Evolutionary conservation across 1,139 yeast species (phyloP), one percentile per base, ranked within the genome.

Genomic region (Yamadazyma friedrichii): DNA sequence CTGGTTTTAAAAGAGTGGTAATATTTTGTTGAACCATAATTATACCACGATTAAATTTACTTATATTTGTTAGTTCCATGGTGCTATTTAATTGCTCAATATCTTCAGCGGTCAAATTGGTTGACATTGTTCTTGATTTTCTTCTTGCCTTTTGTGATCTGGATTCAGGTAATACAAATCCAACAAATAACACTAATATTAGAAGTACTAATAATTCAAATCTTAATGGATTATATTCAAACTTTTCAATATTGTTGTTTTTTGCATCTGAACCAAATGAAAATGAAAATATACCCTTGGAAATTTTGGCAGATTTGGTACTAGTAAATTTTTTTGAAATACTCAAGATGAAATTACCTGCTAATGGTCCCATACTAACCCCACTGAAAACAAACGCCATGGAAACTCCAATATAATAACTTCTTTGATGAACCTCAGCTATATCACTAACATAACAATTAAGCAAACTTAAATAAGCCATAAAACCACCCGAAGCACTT

Each of bases 401-500:
- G 15, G 74, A 61, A 29, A 75, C 59, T 1, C 88, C 88, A 46
- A 85, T 62, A 4, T 70, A 65, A 39, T 74, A 72, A 24, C 79
- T 76, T 44, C 91, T 59, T 39, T 71, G 68, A 32, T 65, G 67
- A 1, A 82, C 68, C 13, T 76, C 78, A n/a, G 79, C 78, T 38
- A 82, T 74, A 58, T 85, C 94, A 3, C 84, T 68, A 20, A 83
- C 67, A 52, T 84, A 84, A 35, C 86, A 71, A 45, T 75, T 74
- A 15, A 74, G 59, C 24, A 84, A 56, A 20, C 82, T 72, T 41
- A 78, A 52, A 32, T 79, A 48, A 11, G 80, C 64, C 43, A 73
- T 53, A 3, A 70, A 31, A 0, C 84, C 79, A 12, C 93, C 93
- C 3, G 79, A 72, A 2, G 70, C 35, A n/a, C 76, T 70, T 33